Percentiles rank a stretch among this genome's conserved stretches.
phyloP scores from a whole-genome alignment of 2,329 filamentous ascomycete species.

The Neoascochyta sp. region DNA sequence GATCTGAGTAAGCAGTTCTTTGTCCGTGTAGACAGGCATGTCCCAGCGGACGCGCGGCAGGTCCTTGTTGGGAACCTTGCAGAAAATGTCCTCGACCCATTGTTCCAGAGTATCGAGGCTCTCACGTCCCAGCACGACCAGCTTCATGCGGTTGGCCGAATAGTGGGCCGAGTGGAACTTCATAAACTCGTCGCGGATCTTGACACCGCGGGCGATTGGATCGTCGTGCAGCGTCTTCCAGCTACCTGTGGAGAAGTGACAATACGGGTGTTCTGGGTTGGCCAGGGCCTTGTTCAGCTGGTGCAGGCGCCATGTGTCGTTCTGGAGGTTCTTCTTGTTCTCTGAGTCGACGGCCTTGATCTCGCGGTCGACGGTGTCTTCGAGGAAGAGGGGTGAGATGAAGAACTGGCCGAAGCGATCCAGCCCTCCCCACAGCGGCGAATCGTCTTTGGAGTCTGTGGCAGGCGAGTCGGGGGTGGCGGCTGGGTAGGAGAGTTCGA shows the following conservation, averaged over 20 bases:
- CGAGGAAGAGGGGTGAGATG: conserved; percentile 79
- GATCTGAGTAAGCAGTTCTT: conserved; percentile 65
- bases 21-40: conserved; percentile 56
- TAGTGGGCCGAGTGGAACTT: conserved; percentile 87
- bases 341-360: conserved; percentile 88
- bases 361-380: conserved; percentile 81
- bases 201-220: conserved; percentile 73
- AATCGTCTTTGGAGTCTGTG: conserved; percentile 40
- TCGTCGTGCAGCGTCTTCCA: conserved; percentile 79
- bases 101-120: conserved; percentile 74
- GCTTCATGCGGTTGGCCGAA: conserved; percentile 90
- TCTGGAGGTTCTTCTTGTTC: conserved; percentile 96
- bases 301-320: conserved; percentile 79
- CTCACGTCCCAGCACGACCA: conserved; percentile 81
- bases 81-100: conserved; percentile 83
- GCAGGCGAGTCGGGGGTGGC: conserved; percentile 39
- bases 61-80: conserved; percentile 75
- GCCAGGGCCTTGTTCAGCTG: conserved; percentile 87
- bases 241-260: conserved; percentile 89
- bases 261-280: conserved; percentile 82
- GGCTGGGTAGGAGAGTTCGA: conserved; percentile 79
- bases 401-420: conserved; percentile 96
- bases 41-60: conserved; percentile 67
- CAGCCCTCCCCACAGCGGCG: conserved; percentile 74
- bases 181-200: conserved; percentile 87